Base-by-base conservation (phyloP, 176 grass and related monocot genomes). In the Carex parvula region DNA sequence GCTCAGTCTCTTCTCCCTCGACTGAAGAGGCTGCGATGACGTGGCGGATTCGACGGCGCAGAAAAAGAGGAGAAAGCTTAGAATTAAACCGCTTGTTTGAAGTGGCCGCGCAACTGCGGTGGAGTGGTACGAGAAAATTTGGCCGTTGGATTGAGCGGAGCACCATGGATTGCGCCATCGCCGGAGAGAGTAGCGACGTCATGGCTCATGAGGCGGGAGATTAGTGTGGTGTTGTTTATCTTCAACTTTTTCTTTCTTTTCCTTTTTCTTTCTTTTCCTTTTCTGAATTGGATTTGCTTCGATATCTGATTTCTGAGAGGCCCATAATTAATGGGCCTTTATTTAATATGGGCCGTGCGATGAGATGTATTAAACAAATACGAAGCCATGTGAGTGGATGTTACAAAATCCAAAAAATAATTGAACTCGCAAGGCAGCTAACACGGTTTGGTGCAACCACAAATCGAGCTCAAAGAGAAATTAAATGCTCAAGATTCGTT, bases 1-100 rank as follows among this genome's bases (percentile, higher is more conserved):
- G 0, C 13, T 91, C 84, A 14, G 81, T 22, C 10, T 88, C 84
- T 8, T 97, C 89, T 80, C 91, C 86, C 0, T 88, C 92, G 22
- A 88, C 20, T 66, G 91, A 94, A 3, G 86, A 73, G 13, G 81
- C 54, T 12, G 82, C 37, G 26, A 46, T 46, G 32, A 50, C 60
- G 26, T 53, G 67, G 8, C 89, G 16, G 15, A 66, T 81, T 17
- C 59, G 50, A 52, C 37, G 48, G 22, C 57, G 81, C 12, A 42
- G 29, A 24, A n/a, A 6, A 54, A 69, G 39, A 46, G 60, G 3
- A 10, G 21, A 54, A 16, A 52, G 20, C 41, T 69, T 53, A 4
- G 21, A 22, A 81, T 22, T 14, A 63, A 24, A 81, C 16, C 54
- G 16, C 55, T 5, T 63, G 60, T 35, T 18, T 17, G 42, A 20